Base-by-base conservation (phyloP, 352 stramenopile species). In the Phytopythium sindhum region DNA sequence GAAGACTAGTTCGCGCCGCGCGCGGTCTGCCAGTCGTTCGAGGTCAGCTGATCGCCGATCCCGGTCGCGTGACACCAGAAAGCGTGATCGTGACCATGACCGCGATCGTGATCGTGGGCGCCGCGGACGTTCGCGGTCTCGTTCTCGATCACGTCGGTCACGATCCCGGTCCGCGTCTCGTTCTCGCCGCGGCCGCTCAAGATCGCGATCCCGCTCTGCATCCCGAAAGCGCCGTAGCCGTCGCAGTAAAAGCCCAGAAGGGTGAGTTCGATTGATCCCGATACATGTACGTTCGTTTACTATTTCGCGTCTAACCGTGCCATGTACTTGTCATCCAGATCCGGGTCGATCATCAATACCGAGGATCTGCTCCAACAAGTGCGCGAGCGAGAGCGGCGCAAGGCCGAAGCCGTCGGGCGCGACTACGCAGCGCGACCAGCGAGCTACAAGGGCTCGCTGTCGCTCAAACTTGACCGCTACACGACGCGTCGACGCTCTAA, bases 401-500 rank as follows among this genome's bases (percentile, higher is more conserved):
- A 96, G 65, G 91, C 87, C 28, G 81, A 93, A 29, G 89, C 91
- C 0, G 87, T 95, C 9, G 88, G 90, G 7, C 93, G 85, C 29
- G 92, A 97, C 65, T 98, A 98, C 59, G 90, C 88, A 4, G 77
- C 88, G n/a, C 88, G 86, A 19, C 94, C 94, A 0, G 77, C 83
- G 19, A 96, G 89, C 58, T 98, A 98, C 73, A 97, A 98, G 70
- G 92, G 93, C 19, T 97, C 88, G 31, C 70, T 98, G 9, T 97
- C 90, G 48, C 77, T 98, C 44, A 97, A 97, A 60, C 69, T 95
- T 4, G 91, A 98, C 65, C 87, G 86, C 0, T 97, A 82, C 70
- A 97, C 89, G 54, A 93, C 74, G 5, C 74, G 83, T 15, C 80
- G 88, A 51, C 73, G 80, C 39, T 89, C 80, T 10, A 80, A 75